These are phyloP conservation scores for Suhomyces bolitotheri DNA, from an alignment of 1,139 yeast genomes.

Conservation along the genomic window DNA sequence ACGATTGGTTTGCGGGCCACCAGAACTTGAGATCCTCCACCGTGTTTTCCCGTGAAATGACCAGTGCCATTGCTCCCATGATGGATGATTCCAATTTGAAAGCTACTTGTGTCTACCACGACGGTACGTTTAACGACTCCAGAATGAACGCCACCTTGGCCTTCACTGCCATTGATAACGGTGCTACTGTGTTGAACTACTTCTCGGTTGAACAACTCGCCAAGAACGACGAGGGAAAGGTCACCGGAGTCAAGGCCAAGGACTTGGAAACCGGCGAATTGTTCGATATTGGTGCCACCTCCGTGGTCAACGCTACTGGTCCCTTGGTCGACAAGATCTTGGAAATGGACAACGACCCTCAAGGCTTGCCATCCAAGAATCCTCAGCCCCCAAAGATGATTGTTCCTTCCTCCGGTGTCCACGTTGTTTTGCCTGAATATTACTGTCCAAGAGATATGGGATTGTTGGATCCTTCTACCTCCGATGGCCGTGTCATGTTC, in stretches of 20 bases:
- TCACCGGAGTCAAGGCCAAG: constrained; percentile 73
- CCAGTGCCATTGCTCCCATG: constrained; percentile 84
- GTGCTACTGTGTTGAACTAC: constrained; percentile 89
- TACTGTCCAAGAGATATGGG: constrained; percentile 90
- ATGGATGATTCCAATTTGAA: constrained; percentile 76
- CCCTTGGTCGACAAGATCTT: constrained; percentile 85
- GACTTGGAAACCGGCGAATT: constrained; percentile 74
- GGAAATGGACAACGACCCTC: constrained; percentile 78
- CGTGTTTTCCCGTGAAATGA: constrained; percentile 64
- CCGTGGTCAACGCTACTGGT: constrained; percentile 91
- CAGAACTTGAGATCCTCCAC: constrained; percentile 84
- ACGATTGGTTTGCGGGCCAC: constrained; percentile 89
- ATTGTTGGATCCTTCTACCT: constrained; percentile 83
- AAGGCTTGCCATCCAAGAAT: constrained; percentile 60
- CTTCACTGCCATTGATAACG: constrained; percentile 78
- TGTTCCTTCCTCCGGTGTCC: constrained; percentile 94
- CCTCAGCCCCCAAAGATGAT: constrained; percentile 68
- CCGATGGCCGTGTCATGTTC: constrained; percentile 96
- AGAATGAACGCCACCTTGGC: constrained; percentile 89
- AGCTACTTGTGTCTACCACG: constrained; percentile 92
- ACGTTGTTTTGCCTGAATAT: constrained; percentile 87
- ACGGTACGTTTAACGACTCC: constrained; percentile 91
- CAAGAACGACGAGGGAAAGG: constrained; percentile 59
- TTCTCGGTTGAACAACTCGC: constrained; percentile 74
- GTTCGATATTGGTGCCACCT: constrained; percentile 62